Evolutionary conservation across 192 early-diverging fungal species (phyloP), one percentile per base, ranked within the genome.

Genomic region (Gigaspora rosea): DNA sequence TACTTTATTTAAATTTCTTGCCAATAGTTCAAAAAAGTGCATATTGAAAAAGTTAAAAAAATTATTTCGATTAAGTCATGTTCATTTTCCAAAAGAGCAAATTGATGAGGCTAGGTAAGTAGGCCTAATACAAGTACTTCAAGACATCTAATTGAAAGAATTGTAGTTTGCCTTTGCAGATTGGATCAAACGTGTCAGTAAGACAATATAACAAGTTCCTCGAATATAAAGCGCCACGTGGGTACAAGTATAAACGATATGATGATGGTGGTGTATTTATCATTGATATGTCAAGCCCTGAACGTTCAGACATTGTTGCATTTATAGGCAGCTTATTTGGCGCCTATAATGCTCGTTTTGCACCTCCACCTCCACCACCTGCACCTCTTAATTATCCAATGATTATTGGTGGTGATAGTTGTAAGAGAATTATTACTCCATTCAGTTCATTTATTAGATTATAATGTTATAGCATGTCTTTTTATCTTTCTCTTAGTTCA

Each of bases 221-320:
- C 32, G 50, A 71, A 16, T 20, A 6, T 71, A 51, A 57, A 71
- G 70, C 13, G 2, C 70, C 70, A 36, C 32, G 20, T 16, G 70
- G 70, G 13, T 71, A 71, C 51, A 71, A 71, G 35, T 71, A 57
- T 46, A 22, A 71, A 35, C 46, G 15, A 15, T 8, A 71, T 0
- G 70, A 57, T 56, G 32, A 71, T 35, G 70, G 70, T 9, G 16
- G 54, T 5, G 70, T 71, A 1, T 56, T 71, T 71, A 71, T 71
- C 0, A 56, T 71, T 8, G 51, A 71, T 5, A 71, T 71, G 69
- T 71, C 69, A 13, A 36, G 18, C 4, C 0, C 0, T 12, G 51
- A 71, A 15, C 70, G 54, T 71, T 2, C 9, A 2, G 46, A 18
- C 4, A 0, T 71, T 33, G 33, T 54, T 71, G 6, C 18, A 33